Evolutionary conservation across 1,284 basidiomycete species (phyloP).

Genomic region (Ganoderma lingzhi): DNA sequence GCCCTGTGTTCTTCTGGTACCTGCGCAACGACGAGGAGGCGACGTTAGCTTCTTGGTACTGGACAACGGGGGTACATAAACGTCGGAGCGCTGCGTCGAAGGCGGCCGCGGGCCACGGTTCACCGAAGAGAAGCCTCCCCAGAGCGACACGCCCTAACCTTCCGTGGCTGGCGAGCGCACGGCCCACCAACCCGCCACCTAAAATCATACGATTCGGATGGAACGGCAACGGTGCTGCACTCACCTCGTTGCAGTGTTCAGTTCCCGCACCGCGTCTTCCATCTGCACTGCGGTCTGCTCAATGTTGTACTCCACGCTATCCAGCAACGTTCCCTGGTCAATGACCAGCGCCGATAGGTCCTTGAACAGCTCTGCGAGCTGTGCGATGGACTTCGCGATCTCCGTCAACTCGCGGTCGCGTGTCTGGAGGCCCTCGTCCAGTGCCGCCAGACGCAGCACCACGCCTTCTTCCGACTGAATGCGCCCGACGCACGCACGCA

Average conservation of each 20-base stretch:
- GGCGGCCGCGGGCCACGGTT: not conserved
- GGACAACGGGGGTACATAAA: not conserved
- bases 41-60: not conserved
- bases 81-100: constrained; percentile 2
- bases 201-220: constrained; percentile 1
- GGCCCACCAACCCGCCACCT: constrained; percentile 14
- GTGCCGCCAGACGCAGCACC: constrained; percentile 47
- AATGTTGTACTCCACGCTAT: constrained; percentile 98
- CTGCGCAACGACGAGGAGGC: constrained; percentile 46
- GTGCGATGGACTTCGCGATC: constrained; percentile 92
- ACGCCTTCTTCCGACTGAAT: constrained; percentile 48
- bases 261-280: constrained; percentile 85
- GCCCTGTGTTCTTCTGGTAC: constrained; percentile 93
- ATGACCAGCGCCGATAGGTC: constrained; percentile 94
- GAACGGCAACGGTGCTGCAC: constrained; percentile 30
- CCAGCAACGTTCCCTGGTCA: constrained; percentile 97
- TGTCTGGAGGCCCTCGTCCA: constrained; percentile 61
- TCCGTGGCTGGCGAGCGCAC: constrained; percentile 9
- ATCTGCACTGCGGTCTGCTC: constrained; percentile 89
- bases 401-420: constrained; percentile 87
- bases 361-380: constrained; percentile 95
- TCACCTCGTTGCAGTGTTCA: constrained; percentile 83
- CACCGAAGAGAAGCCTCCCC: not conserved
- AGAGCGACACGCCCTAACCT: constrained; percentile 7
- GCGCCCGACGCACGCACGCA: constrained; percentile 18